Percentiles rank a stretch among this genome's conserved stretches.
These are phyloP conservation scores for Coprinellus micaceus DNA, from an alignment of 768 basidiomycete species.

Conservation along the genomic window DNA sequence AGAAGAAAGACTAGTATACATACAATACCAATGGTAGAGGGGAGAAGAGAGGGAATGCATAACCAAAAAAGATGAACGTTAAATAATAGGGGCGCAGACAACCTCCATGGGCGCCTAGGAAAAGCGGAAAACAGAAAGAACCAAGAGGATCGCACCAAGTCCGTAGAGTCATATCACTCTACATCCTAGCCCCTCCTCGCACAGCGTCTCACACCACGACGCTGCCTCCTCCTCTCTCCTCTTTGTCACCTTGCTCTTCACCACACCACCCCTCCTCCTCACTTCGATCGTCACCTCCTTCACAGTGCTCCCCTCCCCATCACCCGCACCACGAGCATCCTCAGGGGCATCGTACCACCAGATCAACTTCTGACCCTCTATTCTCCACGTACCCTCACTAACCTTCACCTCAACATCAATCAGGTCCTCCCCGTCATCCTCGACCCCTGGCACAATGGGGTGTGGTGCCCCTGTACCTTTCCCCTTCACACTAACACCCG, in stretches of 20 bases:
- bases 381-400: constrained; percentile 38
- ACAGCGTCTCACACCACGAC: constrained; percentile 10
- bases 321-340: constrained; percentile 21
- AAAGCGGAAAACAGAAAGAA: no score
- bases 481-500: constrained; percentile 1
- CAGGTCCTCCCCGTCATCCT: constrained; percentile 18
- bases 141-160: no score
- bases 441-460: constrained; percentile 11
- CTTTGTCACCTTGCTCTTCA: constrained; percentile 19
- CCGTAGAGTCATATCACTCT: constrained; percentile 8
- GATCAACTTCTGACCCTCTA: constrained; percentile 46
- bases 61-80: no score
- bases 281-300: constrained; percentile 34
- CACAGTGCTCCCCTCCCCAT: constrained; percentile 17
- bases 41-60: no score
- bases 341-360: constrained; percentile 53
- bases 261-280: constrained; percentile 26
- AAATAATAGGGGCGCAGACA: no score
- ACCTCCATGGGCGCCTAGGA: no score
- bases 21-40: no score
- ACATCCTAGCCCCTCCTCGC: constrained; percentile 5
- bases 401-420: constrained; percentile 45
- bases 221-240: constrained; percentile 6
- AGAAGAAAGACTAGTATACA: no score
- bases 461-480: constrained; percentile 7